Conservation (phyloP, 2,329 filamentous ascomycete genomes). For the Cladophialophora exuberans region DNA sequence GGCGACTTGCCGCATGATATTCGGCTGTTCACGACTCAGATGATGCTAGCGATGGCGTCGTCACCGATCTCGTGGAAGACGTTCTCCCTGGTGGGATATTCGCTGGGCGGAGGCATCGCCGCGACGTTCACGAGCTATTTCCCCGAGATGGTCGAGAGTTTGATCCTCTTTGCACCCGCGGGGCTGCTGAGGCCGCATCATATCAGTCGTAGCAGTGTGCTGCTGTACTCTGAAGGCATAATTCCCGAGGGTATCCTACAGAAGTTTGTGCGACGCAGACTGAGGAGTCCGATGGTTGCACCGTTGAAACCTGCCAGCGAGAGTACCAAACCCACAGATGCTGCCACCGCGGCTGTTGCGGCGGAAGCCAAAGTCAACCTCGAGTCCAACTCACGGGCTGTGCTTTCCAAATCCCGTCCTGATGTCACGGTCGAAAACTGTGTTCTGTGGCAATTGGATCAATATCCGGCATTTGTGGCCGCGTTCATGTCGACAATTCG, state of each 20-base stretch:
- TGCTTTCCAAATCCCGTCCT: slow-evolving; percentile 57
- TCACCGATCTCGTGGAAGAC: slow-evolving; percentile 71
- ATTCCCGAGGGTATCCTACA: slow-evolving; percentile 62
- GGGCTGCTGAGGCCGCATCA: slow-evolving; percentile 72
- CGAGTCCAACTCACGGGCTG: slow-evolving; percentile 43
- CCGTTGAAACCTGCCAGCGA: slow-evolving; percentile 34
- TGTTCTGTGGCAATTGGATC: slow-evolving; percentile 69
- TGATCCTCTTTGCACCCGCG: slow-evolving; percentile 78
- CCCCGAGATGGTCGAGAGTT: slow-evolving; percentile 66
- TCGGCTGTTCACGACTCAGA: slow-evolving; percentile 73
- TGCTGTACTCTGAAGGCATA: slow-evolving; percentile 65
- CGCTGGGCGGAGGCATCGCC: slow-evolving; percentile 74
- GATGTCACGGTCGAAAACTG: slow-evolving; percentile 63
- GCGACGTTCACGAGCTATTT: slow-evolving; percentile 72
- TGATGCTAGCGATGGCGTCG: slow-evolving; percentile 70
- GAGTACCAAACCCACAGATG: slow-evolving; percentile 40
- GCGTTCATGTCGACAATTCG: slow-evolving; percentile 74
- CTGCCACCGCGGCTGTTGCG: slow-evolving; percentile 45
- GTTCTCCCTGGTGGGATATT: slow-evolving; percentile 78
- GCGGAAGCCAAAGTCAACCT: slow-evolving; percentile 42
- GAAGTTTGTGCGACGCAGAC: slow-evolving; percentile 55
- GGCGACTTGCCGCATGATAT: slow-evolving; percentile 69
- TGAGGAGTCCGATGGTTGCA: slow-evolving; percentile 48
- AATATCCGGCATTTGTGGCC: slow-evolving; percentile 68
- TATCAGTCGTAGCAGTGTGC: slow-evolving; percentile 61